These are phyloP conservation scores for Alnus rubra DNA, from an alignment of 306 rosid species.

Conservation along the genomic window DNA sequence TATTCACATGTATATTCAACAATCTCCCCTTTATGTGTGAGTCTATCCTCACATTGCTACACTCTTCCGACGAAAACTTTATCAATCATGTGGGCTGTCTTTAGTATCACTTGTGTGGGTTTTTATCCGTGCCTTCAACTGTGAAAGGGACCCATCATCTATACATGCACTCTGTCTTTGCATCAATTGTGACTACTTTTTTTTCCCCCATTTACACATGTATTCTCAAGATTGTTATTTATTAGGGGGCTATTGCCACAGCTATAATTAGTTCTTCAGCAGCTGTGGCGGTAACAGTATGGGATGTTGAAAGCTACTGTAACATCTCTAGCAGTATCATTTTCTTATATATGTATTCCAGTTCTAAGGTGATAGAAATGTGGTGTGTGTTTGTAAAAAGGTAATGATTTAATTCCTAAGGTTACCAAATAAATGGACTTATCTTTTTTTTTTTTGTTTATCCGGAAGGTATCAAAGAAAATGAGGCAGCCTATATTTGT, in stretches of 20 bases:
- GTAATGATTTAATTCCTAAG: slow-evolving; percentile 1
- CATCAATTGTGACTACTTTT: too few relatives aligned
- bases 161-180: too few relatives aligned
- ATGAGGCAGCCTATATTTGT: slow-evolving; percentile 79
- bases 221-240: too few relatives aligned
- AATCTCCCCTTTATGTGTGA: too few relatives aligned
- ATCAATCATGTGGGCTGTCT: too few relatives aligned
- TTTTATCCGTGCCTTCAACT: too few relatives aligned
- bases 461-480: slow-evolving; percentile 59
- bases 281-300: neutral
- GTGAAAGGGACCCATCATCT: too few relatives aligned
- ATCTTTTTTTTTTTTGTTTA: slow-evolving; percentile 18
- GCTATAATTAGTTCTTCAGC: neutral
- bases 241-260: neutral
- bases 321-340: neutral
- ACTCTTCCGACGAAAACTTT: too few relatives aligned
- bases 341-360: neutral
- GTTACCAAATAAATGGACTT: slow-evolving; percentile 9
- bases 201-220: too few relatives aligned
- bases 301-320: slow-evolving; percentile 3
- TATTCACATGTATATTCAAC: too few relatives aligned
- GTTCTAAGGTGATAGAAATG: neutral
- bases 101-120: too few relatives aligned
- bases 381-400: neutral
- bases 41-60: too few relatives aligned